A percentile compares a stretch with the other conserved stretches of the same genome.
Evolutionary conservation across 2,329 filamentous ascomycete genomes (phyloP).

Genomic region (Apiospora arundinis): DNA sequence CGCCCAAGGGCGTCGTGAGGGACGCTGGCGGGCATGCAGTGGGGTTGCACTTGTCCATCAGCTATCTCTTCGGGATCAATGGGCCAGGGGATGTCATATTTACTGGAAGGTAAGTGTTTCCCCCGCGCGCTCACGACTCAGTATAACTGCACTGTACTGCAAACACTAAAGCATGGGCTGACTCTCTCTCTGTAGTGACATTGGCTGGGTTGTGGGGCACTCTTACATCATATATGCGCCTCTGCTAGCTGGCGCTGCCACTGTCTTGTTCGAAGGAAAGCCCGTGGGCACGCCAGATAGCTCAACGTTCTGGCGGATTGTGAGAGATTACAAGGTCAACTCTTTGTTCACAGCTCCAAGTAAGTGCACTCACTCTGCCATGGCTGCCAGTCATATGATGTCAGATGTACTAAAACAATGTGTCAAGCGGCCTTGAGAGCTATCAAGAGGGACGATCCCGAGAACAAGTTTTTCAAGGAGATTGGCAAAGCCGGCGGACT

Average conservation of each 20-base stretch:
- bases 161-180: no score
- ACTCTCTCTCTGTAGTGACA: conserved; percentile 58
- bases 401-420: background rate
- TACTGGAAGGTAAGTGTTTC: conserved; percentile 52
- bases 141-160: background rate
- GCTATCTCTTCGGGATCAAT: conserved; percentile 81
- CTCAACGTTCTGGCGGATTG: conserved; percentile 85
- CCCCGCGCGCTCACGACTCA: background rate
- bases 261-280: conserved; percentile 82
- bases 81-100: conserved; percentile 77
- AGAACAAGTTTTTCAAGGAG: conserved; percentile 68
- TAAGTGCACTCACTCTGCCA: conserved; percentile 38
- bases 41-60: conserved; percentile 80
- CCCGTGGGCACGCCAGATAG: conserved; percentile 58
- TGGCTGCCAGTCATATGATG: background rate
- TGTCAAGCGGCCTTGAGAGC: conserved; percentile 75
- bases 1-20: conserved; percentile 46
- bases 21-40: conserved; percentile 89
- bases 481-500: conserved; percentile 74
- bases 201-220: conserved; percentile 90
- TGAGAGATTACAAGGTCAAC: conserved; percentile 86
- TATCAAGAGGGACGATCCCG: conserved; percentile 84
- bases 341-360: conserved; percentile 85
- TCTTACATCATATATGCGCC: conserved; percentile 91
- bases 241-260: conserved; percentile 83